Base-by-base conservation (phyloP, 2,329 filamentous ascomycete genomes). In the Metarhizium brunneum region DNA sequence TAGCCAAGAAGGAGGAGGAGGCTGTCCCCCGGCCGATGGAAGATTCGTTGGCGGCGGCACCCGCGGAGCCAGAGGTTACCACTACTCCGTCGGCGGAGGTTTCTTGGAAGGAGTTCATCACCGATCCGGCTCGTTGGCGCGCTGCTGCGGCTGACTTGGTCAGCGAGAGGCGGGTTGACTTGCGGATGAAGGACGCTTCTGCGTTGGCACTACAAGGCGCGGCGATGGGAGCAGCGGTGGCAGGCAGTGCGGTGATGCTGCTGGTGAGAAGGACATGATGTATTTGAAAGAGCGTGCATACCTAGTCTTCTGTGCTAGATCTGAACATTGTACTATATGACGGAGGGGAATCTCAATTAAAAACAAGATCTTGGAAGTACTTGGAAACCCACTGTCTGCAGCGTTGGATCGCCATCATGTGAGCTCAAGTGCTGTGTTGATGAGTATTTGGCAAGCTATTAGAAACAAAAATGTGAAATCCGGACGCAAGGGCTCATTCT, bases 111-210 rank as follows among this genome's bases (percentile, higher is more conserved):
- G 73, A 77, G 52, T 60, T 71, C 16, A 58, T 80, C 8, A 58
- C 65, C 14, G 69, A 78, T 43, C 73, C 73, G 1, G 60, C 63
- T 3, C 66, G 69, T 57, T 83, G 81, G 75, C 77, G 72, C 62
- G 71, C 75, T 6, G 73, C 72, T 3, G 62, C 80, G 5, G 64
- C 72, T 45, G 85, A 90, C 59, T 68, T 90, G 16, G 82, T 79
- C 70, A 89, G 86, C 69, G 83, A 90, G 55, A 76, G 83, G 61
- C 73, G 71, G 58, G 73, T 90, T 63, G 74, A 79, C 51, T 64
- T 90, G 58, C 80, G 81, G 47, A 88, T 88, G 75, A 79, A 82
- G 53, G 87, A 92, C 63, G 72, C 87, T 36, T 89, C 87, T 2
- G 70, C 86, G n/a, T 73, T 88, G 61, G 85, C 81, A 51, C 71